Percentiles rank a stretch among this genome's conserved stretches.
These are phyloP conservation scores for Nakazawaea ernobii DNA, from an alignment of 805 yeast genomes.

Conservation along the genomic window DNA sequence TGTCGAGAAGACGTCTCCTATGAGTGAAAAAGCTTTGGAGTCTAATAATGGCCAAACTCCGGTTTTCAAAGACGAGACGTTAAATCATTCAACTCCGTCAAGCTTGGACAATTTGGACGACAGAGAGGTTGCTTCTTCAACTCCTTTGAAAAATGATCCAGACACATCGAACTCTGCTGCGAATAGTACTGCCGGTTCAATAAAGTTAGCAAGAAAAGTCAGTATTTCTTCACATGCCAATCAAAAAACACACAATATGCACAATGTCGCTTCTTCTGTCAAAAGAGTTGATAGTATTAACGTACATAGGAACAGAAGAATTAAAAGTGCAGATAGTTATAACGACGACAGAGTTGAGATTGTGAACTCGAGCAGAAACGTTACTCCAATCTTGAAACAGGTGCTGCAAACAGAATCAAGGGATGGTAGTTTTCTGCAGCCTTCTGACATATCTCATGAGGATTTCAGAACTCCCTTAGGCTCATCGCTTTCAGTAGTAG, in stretches of 20 bases:
- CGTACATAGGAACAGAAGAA: conserved; percentile 8
- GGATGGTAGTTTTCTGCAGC: no score
- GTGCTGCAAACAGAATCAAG: neutral
- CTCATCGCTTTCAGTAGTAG: neutral
- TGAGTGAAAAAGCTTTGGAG: no score
- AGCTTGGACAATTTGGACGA: neutral
- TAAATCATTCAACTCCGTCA: no score
- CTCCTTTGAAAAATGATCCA: neutral
- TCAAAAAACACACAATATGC: neutral
- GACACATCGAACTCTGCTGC: neutral
- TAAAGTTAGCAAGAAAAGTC: conserved; percentile 3
- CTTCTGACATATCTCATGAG: neutral
- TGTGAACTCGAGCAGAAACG: neutral
- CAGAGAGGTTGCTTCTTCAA: neutral
- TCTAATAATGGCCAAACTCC: neutral
- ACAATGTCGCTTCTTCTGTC: neutral
- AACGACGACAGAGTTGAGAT: neutral
- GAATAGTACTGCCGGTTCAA: conserved; percentile 1
- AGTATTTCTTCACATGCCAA: conserved; percentile 1
- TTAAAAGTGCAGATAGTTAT: conserved; percentile 5
- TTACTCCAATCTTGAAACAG: neutral
- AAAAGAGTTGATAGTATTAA: conserved; percentile 10
- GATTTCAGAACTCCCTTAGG: neutral
- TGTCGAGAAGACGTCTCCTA: no score
- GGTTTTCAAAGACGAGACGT: neutral